Evolutionary conservation across 1,284 basidiomycete genomes (phyloP), one percentile per base, ranked within the genome.

Genomic region (Rhodotorula sp.): DNA sequence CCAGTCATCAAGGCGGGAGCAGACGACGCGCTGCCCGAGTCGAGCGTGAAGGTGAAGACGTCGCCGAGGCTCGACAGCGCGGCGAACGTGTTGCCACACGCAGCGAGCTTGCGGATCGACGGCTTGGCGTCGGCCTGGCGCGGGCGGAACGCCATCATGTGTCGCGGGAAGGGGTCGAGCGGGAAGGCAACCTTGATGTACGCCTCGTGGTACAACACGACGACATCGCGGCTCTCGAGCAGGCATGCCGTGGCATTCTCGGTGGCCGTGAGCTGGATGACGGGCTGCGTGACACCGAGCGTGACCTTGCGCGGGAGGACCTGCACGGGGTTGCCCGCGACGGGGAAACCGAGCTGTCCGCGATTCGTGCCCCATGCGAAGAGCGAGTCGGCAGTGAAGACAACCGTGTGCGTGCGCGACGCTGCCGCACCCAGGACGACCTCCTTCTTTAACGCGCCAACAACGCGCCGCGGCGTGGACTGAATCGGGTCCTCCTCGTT

Each of bases 311-410:
- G 86, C 1, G 96, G 96, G 5, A 87, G 79, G 4, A 91, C 81
- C 81, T 98, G 96, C 0, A 91, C 84, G 0, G 91, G 89, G 57
- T 90, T 91, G 0, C 90, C 85, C 9, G 83, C 62, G 7, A 66
- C 64, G n/a, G 79, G 79, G 78, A 83, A 82, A 70, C 95, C 95
- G 7, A 99, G 85, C 81, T 99, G 97, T 0, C 97, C 97, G 46
- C 86, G 87, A 81, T 98, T 97, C 36, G 91, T 94, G 0, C 96
- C 97, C 95, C 95, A 99, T 0, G 95, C 97, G 82, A 88, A 97
- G 0, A 98, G 86, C n/a, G 89, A 87, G 27, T 86, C 86, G 7
- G 81, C 80, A 0, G 94, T 97, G 90, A 92, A 99, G 80, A 92
- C 96, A 3, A 89, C 94, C 32, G 91, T 94, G 36, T 93, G 91